phyloP scores from a whole-genome alignment of 352 stramenopile species.

The Phytophthora sp. region DNA sequence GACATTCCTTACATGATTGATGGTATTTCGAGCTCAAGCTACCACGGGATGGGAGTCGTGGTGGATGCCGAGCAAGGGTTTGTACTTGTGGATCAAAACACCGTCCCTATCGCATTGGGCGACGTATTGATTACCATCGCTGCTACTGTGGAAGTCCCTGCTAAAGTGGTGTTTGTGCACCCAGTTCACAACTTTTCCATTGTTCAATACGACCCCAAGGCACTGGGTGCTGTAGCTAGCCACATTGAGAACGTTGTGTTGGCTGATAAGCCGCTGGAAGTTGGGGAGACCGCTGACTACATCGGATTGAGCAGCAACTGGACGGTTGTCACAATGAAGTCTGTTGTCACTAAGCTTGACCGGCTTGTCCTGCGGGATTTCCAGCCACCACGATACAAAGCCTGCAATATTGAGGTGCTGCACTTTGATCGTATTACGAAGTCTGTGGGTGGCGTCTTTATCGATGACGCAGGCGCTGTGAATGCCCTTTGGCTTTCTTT shows the following conservation, averaged over 20 bases:
- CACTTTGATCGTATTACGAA: conserved; percentile 91
- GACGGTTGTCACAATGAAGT: conserved; percentile 88
- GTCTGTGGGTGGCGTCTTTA: conserved; percentile 86
- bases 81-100: conserved; percentile 94
- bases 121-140: conserved; percentile 90
- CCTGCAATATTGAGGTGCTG: conserved; percentile 83
- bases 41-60: conserved; percentile 90
- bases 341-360: conserved; percentile 85
- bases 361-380: conserved; percentile 85
- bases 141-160: conserved; percentile 86
- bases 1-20: conserved; percentile 93
- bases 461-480: conserved; percentile 71
- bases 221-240: conserved; percentile 65
- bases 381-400: conserved; percentile 86
- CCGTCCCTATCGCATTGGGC: conserved; percentile 86
- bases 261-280: conserved; percentile 67
- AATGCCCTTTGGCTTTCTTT: conserved; percentile 88
- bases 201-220: conserved; percentile 87
- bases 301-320: conserved; percentile 88
- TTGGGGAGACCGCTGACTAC: conserved; percentile 82
- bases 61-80: conserved; percentile 85
- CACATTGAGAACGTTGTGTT: conserved; percentile 67
- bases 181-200: conserved; percentile 93
- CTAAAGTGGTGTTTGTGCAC: conserved; percentile 91
- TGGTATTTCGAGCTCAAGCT: conserved; percentile 89